phyloP scores from a whole-genome alignment of 331 rosid genomes.

The Pyracantha coccinea region DNA sequence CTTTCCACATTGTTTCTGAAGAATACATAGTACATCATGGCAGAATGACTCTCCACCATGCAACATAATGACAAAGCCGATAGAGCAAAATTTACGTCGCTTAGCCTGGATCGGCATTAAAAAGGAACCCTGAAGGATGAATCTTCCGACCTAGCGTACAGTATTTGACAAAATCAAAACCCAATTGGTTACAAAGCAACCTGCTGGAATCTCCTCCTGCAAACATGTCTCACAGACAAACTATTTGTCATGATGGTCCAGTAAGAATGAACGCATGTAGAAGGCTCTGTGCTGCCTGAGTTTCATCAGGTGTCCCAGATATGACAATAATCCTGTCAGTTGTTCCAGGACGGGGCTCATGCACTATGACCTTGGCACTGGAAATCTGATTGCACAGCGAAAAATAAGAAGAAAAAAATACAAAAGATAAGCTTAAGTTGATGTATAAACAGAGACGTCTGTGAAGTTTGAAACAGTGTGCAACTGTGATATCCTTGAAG shows the following conservation, averaged over 20 bases:
- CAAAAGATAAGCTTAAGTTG: background rate
- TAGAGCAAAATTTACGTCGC: background rate
- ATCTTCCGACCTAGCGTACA: conserved; percentile 31
- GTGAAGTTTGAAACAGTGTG: background rate
- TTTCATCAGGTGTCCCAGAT: conserved; percentile 95
- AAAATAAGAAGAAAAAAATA: background rate
- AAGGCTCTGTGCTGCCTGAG: conserved; percentile 96
- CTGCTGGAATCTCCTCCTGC: background rate
- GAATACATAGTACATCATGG: background rate
- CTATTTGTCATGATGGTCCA: conserved; percentile 51
- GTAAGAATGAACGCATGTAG: conserved; percentile 91
- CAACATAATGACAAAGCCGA: background rate
- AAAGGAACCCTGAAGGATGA: conserved; percentile 14
- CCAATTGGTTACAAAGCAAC: conserved; percentile 4
- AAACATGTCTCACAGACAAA: conserved; percentile 1
- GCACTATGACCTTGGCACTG: conserved; percentile 78
- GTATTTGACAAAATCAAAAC: conserved; percentile 2
- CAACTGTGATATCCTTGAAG: background rate
- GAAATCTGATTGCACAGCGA: conserved; percentile 47
- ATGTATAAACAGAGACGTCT: background rate
- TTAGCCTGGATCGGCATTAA: background rate
- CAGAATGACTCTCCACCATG: background rate
- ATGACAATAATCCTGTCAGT: conserved; percentile 64
- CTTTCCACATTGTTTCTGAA: background rate
- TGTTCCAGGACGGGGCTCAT: conserved; percentile 70